Base-by-base conservation (phyloP, 352 stramenopile genomes). In the Globisporangium alternatum region DNA sequence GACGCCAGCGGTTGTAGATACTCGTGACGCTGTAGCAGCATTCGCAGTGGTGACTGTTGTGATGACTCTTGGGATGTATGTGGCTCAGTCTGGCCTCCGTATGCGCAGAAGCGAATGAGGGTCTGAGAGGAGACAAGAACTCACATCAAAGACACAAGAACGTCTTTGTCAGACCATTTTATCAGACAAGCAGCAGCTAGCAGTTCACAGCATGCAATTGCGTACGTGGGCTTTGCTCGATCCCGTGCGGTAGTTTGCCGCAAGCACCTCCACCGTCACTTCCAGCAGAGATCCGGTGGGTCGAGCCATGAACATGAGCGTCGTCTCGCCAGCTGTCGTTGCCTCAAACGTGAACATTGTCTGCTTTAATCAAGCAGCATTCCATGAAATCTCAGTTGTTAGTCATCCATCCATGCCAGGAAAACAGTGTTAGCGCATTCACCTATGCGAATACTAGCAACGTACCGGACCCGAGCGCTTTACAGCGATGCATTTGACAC, bases 161-260 rank as follows among this genome's bases (percentile, higher is more conserved):
- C 15, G 21, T 8, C 10, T 33, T 25, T 39, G 13, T 56, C 8
- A 56, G 49, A 25, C 5, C 28, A 39, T 5, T 12, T 22, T 25
- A 6, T 9, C 19, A 54, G 12, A n/a, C 22, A 19, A 52, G n/a
- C n/a, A 35, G 35, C 35, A 12, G 5, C 35, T 9, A 41, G 12
- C 12, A 15, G 35, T 19, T 39, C 25, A 58, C 31, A 9, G 17
- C 5, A 25, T 47, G 52, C 52, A 31, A 28, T 52, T 13, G 6
- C 56, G 41, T 54, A 62, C 56, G 25, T 62, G 56, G 35, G 41
- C 56, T 53, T 62, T 62, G 43, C 56, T 49, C 25, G 41, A 62
- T 21, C 39, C 28, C 7, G n/a, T 25, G 7, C 56, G 39, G 15
- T 43, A 62, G 17, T 43, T 62, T 19, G 21, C 25, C 3, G 19